These are phyloP conservation scores for Nakazawaea ishiwadae DNA, from an alignment of 805 yeast genomes.

Conservation along the genomic window DNA sequence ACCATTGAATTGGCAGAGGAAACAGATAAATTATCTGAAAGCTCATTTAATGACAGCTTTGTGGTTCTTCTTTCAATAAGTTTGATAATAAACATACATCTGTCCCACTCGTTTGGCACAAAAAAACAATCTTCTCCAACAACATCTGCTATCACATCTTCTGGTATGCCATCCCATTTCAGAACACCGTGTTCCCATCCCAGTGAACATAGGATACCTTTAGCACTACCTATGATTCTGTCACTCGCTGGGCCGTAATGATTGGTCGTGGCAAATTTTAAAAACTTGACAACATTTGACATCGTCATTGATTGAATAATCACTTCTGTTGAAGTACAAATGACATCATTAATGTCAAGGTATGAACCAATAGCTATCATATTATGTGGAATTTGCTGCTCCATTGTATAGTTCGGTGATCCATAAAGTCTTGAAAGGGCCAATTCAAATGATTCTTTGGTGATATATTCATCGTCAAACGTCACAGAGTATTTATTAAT, in stretches of 20 bases:
- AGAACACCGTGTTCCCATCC: constrained; percentile 44
- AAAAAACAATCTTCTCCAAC: constrained; percentile 47
- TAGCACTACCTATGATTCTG: constrained; percentile 39
- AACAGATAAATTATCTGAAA: not conserved
- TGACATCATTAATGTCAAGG: constrained; percentile 40
- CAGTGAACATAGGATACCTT: constrained; percentile 39
- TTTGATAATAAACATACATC: constrained; percentile 42
- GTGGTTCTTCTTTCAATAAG: constrained; percentile 33
- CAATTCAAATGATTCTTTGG: constrained; percentile 42
- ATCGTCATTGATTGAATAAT: constrained; percentile 31
- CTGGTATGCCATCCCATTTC: constrained; percentile 46
- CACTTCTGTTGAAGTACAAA: constrained; percentile 36
- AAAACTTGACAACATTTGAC: constrained; percentile 29
- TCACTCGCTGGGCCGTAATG: constrained; percentile 44
- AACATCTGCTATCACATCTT: constrained; percentile 35
- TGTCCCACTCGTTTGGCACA: constrained; percentile 52
- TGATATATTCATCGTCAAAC: constrained; percentile 37
- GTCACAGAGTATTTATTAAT: constrained; percentile 15
- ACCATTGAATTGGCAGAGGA: not conserved
- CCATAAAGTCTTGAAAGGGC: constrained; percentile 47
- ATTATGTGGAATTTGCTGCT: constrained; percentile 30
- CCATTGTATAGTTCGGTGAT: constrained; percentile 26
- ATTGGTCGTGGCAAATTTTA: constrained; percentile 37
- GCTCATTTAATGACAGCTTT: not conserved
- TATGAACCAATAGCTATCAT: constrained; percentile 48